A percentile compares a stretch with the other conserved stretches of the same genome.
Conservation (phyloP, 306 rosid species). For the Adenanthera pavonina region DNA sequence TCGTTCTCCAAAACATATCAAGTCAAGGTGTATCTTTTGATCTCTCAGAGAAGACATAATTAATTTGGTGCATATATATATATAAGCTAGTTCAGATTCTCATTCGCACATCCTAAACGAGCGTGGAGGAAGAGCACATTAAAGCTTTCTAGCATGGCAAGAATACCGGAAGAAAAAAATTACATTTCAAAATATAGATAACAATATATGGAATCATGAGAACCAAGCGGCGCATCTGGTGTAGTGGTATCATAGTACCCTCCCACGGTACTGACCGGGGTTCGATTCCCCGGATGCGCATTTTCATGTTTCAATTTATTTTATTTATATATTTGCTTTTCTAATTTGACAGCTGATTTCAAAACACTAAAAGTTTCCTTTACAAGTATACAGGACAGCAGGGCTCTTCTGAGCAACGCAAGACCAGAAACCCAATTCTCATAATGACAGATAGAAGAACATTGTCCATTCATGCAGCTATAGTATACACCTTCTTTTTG, state of each 20-base stretch:
- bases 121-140: too few relatives aligned
- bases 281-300: slow-evolving; percentile 60
- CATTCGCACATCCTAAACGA: too few relatives aligned
- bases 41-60: too few relatives aligned
- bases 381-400: background rate
- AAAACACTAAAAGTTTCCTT: background rate
- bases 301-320: background rate
- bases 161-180: too few relatives aligned
- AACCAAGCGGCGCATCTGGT: slow-evolving; percentile 57
- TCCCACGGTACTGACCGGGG: slow-evolving; percentile 92
- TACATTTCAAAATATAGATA: too few relatives aligned
- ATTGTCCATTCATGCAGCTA: slow-evolving; percentile 15
- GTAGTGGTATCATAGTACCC: slow-evolving; percentile 92
- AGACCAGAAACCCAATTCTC: slow-evolving; percentile 7
- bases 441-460: background rate
- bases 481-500: too few relatives aligned
- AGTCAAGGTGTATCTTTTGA: too few relatives aligned
- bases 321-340: background rate
- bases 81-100: too few relatives aligned
- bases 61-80: too few relatives aligned
- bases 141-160: too few relatives aligned
- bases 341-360: background rate
- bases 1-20: too few relatives aligned
- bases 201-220: rapidly evolving
- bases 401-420: background rate